Conservation (phyloP, 2,329 filamentous ascomycete genomes). For the Fusarium sp. region DNA sequence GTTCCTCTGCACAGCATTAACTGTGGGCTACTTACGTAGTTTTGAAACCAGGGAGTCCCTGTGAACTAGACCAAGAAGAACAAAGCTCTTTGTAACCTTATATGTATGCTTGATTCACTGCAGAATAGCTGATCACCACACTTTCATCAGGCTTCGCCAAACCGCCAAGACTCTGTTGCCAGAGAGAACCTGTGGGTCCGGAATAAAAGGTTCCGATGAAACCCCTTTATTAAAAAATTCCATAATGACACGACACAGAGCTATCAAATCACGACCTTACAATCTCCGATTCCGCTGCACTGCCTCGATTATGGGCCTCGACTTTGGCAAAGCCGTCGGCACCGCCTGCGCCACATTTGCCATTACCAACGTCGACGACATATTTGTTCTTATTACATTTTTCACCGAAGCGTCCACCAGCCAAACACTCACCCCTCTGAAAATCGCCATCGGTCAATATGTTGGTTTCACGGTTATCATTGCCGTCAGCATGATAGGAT, state of each 20-base stretch:
- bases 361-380: constrained; percentile 7
- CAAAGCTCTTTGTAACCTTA: neutral
- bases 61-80: neutral
- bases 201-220: neutral
- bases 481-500: constrained; percentile 7
- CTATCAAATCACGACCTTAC: neutral
- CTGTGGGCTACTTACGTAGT: neutral
- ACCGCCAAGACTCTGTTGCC: neutral
- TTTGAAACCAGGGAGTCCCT: no score
- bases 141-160: neutral
- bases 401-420: constrained; percentile 5
- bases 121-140: neutral
- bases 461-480: constrained; percentile 6
- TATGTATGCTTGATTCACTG: neutral
- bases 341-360: constrained; percentile 5
- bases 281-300: neutral
- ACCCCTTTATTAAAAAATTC: neutral
- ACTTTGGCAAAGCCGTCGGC: constrained; percentile 7
- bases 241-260: neutral
- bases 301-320: neutral
- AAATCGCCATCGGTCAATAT: constrained; percentile 4
- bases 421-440: neutral
- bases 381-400: constrained; percentile 2
- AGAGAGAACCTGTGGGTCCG: neutral
- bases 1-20: neutral